Conservation (phyloP, 192 early-diverging fungal species). For the Fimicolochytrium jonesii region DNA sequence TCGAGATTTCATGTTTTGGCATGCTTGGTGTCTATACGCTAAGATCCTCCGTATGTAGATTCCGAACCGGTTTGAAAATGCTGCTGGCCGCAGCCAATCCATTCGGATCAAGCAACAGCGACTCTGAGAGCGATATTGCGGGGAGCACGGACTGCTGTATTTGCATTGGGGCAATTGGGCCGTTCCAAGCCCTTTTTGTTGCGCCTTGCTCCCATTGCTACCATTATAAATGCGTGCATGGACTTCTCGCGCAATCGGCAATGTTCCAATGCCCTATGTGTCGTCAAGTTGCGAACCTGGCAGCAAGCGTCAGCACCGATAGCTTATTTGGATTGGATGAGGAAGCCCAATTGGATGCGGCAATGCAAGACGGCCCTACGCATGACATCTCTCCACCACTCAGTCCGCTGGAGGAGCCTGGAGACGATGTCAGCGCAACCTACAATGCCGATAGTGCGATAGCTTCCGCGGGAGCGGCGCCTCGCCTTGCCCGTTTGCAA, state of each 20-base stretch:
- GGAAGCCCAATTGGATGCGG: too few relatives aligned
- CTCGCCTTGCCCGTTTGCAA: too few relatives aligned
- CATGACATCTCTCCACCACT: too few relatives aligned
- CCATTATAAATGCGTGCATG: conserved; percentile 56
- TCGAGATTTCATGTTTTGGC: too few relatives aligned
- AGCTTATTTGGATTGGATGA: conserved; percentile 25
- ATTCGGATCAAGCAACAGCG: conserved; percentile 31
- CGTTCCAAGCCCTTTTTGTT: conserved; percentile 59
- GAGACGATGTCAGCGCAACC: background rate
- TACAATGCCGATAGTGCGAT: background rate
- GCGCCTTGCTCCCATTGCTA: conserved; percentile 63
- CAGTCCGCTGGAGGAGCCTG: background rate
- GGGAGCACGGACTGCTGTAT: conserved; percentile 54
- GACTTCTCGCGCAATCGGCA: conserved; percentile 40
- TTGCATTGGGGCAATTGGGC: conserved; percentile 49
- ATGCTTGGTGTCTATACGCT: too few relatives aligned
- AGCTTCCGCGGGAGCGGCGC: background rate
- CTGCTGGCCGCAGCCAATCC: conserved; percentile 55
- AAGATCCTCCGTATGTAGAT: conserved; percentile 17
- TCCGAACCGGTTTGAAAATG: conserved; percentile 43
- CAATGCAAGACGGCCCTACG: too few relatives aligned
- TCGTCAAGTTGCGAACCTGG: conserved; percentile 58
- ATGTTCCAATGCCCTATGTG: conserved; percentile 67
- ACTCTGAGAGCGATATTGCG: conserved; percentile 30
- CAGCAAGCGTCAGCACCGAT: conserved; percentile 49